Conservation (phyloP, 768 basidiomycete genomes). For the Termitomyces sp. region DNA sequence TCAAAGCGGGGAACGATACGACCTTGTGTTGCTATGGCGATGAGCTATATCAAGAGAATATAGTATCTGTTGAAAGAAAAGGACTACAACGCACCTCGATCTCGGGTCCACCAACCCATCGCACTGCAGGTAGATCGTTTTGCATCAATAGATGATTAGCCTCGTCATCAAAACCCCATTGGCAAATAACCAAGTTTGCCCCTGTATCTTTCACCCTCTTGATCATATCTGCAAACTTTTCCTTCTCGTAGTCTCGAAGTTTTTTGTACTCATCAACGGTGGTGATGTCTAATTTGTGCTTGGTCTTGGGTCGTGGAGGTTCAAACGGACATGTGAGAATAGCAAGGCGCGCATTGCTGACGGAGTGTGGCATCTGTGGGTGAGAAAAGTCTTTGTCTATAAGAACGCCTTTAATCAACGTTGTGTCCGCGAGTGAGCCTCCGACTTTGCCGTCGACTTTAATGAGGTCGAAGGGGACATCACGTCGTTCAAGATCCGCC, state of each 20-base stretch:
- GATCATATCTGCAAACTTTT: slow-evolving; percentile 97
- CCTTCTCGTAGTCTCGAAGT: slow-evolving; percentile 89
- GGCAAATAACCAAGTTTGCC: slow-evolving; percentile 97
- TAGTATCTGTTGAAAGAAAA: not conserved
- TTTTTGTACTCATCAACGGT: slow-evolving; percentile 96
- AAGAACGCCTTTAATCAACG: slow-evolving; percentile 93
- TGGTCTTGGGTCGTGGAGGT: slow-evolving; percentile 97
- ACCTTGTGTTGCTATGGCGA: slow-evolving; percentile 97
- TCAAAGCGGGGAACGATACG: slow-evolving; percentile 98
- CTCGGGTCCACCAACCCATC: slow-evolving; percentile 99
- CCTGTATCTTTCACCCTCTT: slow-evolving; percentile 93
- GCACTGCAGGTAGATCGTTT: slow-evolving; percentile 93
- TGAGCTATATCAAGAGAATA: slow-evolving; percentile 60
- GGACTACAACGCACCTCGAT: slow-evolving; percentile 66
- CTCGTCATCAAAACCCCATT: slow-evolving; percentile 99
- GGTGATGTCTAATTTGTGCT: slow-evolving; percentile 97
- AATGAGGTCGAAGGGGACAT: slow-evolving; percentile 97
- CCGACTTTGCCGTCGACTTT: slow-evolving; percentile 99
- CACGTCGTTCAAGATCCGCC: slow-evolving; percentile 89
- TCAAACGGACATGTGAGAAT: slow-evolving; percentile 99
- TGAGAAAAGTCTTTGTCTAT: slow-evolving; percentile 99
- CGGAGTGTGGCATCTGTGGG: slow-evolving; percentile 90
- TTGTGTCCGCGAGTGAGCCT: slow-evolving; percentile 92
- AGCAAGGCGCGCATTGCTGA: slow-evolving; percentile 87
- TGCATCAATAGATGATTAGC: slow-evolving; percentile 98